phyloP scores from a whole-genome alignment of 805 yeast species.

The Candida succiphila region DNA sequence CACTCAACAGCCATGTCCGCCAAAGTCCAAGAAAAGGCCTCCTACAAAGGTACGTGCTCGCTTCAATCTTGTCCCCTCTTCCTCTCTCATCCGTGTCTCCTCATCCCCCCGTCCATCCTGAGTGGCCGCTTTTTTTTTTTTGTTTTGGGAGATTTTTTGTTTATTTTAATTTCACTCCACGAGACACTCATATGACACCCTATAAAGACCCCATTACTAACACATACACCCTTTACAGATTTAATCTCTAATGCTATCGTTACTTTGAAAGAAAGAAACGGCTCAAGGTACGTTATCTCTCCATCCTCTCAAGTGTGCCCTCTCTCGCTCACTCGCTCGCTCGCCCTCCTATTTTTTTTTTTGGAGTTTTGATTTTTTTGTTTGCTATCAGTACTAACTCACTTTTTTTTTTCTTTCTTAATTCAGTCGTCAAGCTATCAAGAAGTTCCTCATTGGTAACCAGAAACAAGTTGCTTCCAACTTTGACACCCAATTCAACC shows the following conservation, averaged over 20 bases:
- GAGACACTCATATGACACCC: too few relatives aligned
- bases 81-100: too few relatives aligned
- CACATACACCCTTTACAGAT: slow-evolving; percentile 30
- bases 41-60: slow-evolving; percentile 39
- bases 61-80: too few relatives aligned
- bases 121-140: neutral
- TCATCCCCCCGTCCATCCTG: too few relatives aligned
- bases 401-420: slow-evolving; percentile 1
- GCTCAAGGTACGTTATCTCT: slow-evolving; percentile 48
- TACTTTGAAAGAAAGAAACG: slow-evolving; percentile 70
- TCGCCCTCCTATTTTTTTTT: neutral
- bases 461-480: slow-evolving; percentile 46
- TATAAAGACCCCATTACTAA: too few relatives aligned
- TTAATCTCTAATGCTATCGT: slow-evolving; percentile 60
- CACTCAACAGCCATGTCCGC: slow-evolving; percentile 28
- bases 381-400: slow-evolving; percentile 7
- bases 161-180: too few relatives aligned
- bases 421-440: slow-evolving; percentile 71
- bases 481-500: slow-evolving; percentile 69
- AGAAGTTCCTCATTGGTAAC: slow-evolving; percentile 67
- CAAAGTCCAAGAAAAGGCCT: slow-evolving; percentile 27
- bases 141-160: neutral
- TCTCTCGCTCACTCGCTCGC: neutral
- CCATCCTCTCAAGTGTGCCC: neutral
- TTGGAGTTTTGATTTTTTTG: neutral